These are phyloP conservation scores for Syncephalis plumigaleata DNA, from an alignment of 371 early-diverging fungal genomes.

Conservation along the genomic window DNA sequence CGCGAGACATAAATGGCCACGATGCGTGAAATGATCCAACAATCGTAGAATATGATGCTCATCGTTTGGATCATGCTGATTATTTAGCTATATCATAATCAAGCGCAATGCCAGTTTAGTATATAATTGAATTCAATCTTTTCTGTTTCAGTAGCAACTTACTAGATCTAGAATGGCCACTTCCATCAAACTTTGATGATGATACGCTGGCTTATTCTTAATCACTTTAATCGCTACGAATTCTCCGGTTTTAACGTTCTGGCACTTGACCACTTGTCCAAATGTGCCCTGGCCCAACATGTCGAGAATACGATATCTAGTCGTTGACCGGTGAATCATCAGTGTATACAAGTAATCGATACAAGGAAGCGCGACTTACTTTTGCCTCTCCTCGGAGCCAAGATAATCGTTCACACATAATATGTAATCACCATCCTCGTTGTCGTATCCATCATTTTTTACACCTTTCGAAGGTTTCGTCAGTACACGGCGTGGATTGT, in stretches of 20 bases:
- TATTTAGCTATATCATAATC: constrained; percentile 33
- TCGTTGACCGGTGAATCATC: not conserved
- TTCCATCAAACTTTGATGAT: constrained; percentile 86
- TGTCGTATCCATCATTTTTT: constrained; percentile 83
- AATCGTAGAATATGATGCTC: constrained; percentile 66
- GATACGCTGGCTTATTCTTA: constrained; percentile 83
- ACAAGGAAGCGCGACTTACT: constrained; percentile 23
- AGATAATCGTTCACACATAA: constrained; percentile 86
- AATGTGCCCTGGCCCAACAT: constrained; percentile 94
- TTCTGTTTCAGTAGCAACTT: constrained; percentile 4
- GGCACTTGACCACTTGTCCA: constrained; percentile 95
- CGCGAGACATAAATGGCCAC: constrained; percentile 85
- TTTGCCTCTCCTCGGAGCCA: constrained; percentile 63
- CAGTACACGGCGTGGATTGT: constrained; percentile 74
- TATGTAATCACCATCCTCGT: constrained; percentile 86
- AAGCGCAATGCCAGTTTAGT: not conserved
- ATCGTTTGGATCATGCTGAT: constrained; percentile 48
- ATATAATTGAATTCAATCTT: too few species aligned
- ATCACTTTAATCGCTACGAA: constrained; percentile 93
- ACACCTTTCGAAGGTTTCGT: constrained; percentile 83
- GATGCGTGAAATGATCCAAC: constrained; percentile 70
- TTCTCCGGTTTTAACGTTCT: constrained; percentile 59
- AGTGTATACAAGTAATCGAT: not conserved
- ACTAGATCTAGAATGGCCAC: constrained; percentile 69
- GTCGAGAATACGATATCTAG: constrained; percentile 71